Conservation (phyloP, 768 basidiomycete genomes). For the Lentinula guzmanii region DNA sequence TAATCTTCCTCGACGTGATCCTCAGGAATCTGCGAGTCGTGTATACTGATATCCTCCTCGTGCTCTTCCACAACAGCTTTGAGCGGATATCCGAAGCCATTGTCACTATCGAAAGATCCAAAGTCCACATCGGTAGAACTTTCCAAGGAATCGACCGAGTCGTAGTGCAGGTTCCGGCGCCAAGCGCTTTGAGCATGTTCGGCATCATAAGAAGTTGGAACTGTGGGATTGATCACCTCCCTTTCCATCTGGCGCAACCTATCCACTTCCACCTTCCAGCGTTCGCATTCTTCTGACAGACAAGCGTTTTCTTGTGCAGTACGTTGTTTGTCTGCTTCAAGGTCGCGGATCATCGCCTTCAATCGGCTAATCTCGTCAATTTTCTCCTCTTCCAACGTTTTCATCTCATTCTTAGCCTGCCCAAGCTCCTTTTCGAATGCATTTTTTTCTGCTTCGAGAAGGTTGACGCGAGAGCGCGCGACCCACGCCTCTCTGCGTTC, state of each 20-base stretch:
- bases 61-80: slow-evolving; percentile 56
- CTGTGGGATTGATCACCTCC: slow-evolving; percentile 29
- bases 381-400: slow-evolving; percentile 14
- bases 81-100: slow-evolving; percentile 39
- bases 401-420: slow-evolving; percentile 12
- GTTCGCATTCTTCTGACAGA: slow-evolving; percentile 29
- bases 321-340: slow-evolving; percentile 21
- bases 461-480: slow-evolving; percentile 62
- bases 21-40: slow-evolving; percentile 25
- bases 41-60: slow-evolving; percentile 19
- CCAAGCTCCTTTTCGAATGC: slow-evolving; percentile 44
- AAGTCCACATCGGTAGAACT: slow-evolving; percentile 69
- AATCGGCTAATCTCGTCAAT: not conserved
- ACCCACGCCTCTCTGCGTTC: slow-evolving; percentile 83
- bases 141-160: slow-evolving; percentile 60
- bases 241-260: slow-evolving; percentile 10
- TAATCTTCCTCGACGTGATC: slow-evolving; percentile 31
- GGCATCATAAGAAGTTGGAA: slow-evolving; percentile 30
- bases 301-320: slow-evolving; percentile 20
- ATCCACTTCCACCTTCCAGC: slow-evolving; percentile 24
- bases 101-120: slow-evolving; percentile 31
- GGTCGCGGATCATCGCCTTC: slow-evolving; percentile 6
- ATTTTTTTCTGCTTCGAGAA: slow-evolving; percentile 65
- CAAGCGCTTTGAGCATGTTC: slow-evolving; percentile 14
- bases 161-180: slow-evolving; percentile 44